Evolutionary conservation across 73 alveolate species (phyloP).

Genomic region (Tetrahymena borealis): DNA sequence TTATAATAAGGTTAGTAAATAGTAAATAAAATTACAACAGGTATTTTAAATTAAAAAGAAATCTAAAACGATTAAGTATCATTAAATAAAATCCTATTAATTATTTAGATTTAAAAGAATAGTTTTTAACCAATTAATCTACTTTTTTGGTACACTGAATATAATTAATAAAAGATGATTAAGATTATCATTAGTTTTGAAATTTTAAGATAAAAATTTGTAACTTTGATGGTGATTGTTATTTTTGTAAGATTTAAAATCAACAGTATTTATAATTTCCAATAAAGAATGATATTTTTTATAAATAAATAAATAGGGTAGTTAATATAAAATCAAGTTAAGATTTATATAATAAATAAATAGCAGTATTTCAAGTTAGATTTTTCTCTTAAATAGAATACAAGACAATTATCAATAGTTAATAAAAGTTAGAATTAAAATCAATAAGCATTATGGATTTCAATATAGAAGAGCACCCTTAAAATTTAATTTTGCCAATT

Average conservation of each 20-base stretch:
- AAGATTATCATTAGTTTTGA: too few relatives aligned
- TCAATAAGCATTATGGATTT: neutral
- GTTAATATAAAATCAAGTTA: neutral
- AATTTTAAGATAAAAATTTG: neutral
- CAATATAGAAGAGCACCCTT: slow-evolving; percentile 37
- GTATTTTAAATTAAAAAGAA: too few relatives aligned
- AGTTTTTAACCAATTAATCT: too few relatives aligned
- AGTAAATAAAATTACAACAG: too few relatives aligned
- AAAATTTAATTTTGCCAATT: slow-evolving; percentile 28
- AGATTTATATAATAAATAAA: neutral
- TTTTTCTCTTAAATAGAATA: neutral
- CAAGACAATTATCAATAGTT: neutral
- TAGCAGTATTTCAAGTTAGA: neutral
- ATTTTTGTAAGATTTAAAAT: neutral
- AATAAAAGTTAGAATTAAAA: neutral
- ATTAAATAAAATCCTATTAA: too few relatives aligned
- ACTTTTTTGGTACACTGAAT: neutral
- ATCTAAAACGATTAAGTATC: too few relatives aligned
- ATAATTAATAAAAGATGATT: neutral
- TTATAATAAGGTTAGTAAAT: too few relatives aligned
- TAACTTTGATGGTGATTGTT: neutral
- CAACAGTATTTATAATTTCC: neutral
- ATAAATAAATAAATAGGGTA: neutral
- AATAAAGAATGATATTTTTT: neutral
- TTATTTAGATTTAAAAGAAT: too few relatives aligned